Base-by-base conservation (phyloP, 495 filamentous ascomycete genomes). In the Annulohypoxylon maeteangense region DNA sequence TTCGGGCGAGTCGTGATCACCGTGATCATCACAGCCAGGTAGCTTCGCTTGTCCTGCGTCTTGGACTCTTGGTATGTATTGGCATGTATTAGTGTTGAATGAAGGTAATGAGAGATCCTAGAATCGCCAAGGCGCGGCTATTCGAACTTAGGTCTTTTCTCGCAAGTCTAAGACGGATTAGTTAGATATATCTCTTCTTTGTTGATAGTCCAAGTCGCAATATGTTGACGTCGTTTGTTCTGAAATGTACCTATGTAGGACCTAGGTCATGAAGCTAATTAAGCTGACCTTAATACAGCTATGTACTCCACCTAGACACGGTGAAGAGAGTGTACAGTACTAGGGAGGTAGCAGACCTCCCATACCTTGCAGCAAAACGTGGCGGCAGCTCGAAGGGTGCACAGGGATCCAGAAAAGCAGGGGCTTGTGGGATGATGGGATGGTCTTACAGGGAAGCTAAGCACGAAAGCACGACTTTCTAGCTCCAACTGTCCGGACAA, bases 291-390 rank as follows among this genome's bases (percentile, higher is more conserved):
- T 45, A 32, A n/a, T n/a, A n/a, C n/a, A n/a, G n/a, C 31, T 18
- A 14, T 29, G n/a, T 48, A 47, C 70, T 67, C 63, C 70, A 65
- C 64, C n/a, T 18, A 11, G 44, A 54, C 63, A 63, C 58, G 63
- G 69, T 67, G 57, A 67, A 58, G 44, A 34, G 11, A 31, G 44
- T 53, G 42, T 42, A 6, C 27, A 60, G 48, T 12, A 57, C 25
- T 36, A 10, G 8, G 32, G 8, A 36, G 32, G 12, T 44, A 44
- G 40, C 40, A 44, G 40, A 44, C n/a, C 40, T 44, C 40, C n/a
- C 40, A 44, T 60, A 51, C 38, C 62, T 58, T 67, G 62, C 62
- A 63, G 53, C 48, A 71, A 71, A 65, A 75, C 72, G 72, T 75
- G 72, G 72, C 72, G 44, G 23, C 3, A 74, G 67, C 72, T 71